Evolutionary conservation across 2,329 filamentous ascomycete species (phyloP).

Genomic region (Mariannaea sp.): DNA sequence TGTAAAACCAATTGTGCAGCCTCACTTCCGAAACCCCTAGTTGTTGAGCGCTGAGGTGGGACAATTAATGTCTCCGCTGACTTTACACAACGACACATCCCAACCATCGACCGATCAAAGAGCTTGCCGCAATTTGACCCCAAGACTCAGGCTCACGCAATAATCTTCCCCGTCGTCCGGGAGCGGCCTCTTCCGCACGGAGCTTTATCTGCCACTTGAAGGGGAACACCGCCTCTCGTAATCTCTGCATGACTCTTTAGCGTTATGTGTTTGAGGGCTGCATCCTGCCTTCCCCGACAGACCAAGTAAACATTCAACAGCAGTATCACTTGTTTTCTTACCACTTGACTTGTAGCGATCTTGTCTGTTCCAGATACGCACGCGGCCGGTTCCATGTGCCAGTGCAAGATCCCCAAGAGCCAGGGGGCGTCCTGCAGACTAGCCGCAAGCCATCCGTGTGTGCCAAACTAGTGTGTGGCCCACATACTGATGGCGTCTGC

Average conservation of each 20-base stretch:
- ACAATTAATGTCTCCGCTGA: conserved; percentile 28
- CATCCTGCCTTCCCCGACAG: conserved; percentile 7
- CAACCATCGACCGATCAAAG: conserved; percentile 14
- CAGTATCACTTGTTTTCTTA: conserved; percentile 11
- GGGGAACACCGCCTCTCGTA: conserved; percentile 5
- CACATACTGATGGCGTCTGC: conserved; percentile 28
- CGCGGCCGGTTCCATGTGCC: conserved; percentile 32
- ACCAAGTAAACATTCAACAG: no score
- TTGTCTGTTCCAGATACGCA: conserved; percentile 23
- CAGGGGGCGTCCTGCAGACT: conserved; percentile 31
- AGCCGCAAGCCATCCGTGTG: conserved; percentile 38
- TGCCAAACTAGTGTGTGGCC: conserved; percentile 33
- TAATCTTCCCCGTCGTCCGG: conserved; percentile 1
- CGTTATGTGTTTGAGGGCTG: not conserved
- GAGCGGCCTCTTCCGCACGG: conserved; percentile 1
- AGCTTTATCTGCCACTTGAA: conserved; percentile 2
- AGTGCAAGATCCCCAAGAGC: conserved; percentile 26
- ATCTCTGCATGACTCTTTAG: not conserved
- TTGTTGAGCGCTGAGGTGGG: conserved; percentile 19
- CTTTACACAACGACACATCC: conserved; percentile 15
- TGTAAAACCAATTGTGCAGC: conserved; percentile 3
- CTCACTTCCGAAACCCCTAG: conserved; percentile 19
- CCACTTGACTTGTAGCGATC: conserved; percentile 24
- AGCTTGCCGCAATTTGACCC: conserved; percentile 1
- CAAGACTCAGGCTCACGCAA: not conserved